These are phyloP conservation scores for Coprinopsis cinerea DNA, from an alignment of 768 basidiomycete genomes.

Conservation along the genomic window DNA sequence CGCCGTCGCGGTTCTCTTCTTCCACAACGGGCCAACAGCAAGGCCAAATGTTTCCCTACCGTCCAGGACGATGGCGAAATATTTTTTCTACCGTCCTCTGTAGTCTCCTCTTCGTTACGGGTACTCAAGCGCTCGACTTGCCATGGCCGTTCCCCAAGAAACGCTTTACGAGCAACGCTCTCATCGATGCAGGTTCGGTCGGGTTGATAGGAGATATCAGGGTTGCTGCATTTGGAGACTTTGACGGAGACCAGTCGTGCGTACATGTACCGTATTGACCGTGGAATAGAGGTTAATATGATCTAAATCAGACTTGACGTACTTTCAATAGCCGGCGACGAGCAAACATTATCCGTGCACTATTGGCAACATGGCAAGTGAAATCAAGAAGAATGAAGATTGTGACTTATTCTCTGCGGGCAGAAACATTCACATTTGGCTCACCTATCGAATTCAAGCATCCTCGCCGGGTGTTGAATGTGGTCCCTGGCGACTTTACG, in stretches of 20 bases:
- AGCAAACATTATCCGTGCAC: slow-evolving; percentile 69
- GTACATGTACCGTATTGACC: slow-evolving; percentile 22
- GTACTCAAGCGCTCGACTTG: slow-evolving; percentile 21
- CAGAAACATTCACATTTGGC: slow-evolving; percentile 56
- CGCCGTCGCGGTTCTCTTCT: not conserved
- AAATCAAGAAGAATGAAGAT: not conserved
- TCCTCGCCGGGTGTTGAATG: slow-evolving; percentile 58
- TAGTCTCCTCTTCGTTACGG: slow-evolving; percentile 13
- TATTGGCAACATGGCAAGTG: slow-evolving; percentile 75
- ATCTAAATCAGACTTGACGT: slow-evolving; percentile 86
- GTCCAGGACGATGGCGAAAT: slow-evolving; percentile 18
- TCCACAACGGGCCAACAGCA: no score
- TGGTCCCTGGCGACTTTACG: slow-evolving; percentile 91
- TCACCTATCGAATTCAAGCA: slow-evolving; percentile 50
- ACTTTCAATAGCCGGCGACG: slow-evolving; percentile 68
- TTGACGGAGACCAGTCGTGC: slow-evolving; percentile 93
- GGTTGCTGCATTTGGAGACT: slow-evolving; percentile 89
- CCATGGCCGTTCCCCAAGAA: slow-evolving; percentile 86
- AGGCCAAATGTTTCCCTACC: not conserved
- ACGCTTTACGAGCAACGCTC: slow-evolving; percentile 73
- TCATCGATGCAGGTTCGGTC: slow-evolving; percentile 74
- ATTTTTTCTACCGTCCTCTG: slow-evolving; percentile 1
- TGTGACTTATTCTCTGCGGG: not conserved
- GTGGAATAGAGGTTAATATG: not conserved
- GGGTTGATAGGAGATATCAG: slow-evolving; percentile 70